phyloP scores from a whole-genome alignment of 1,284 basidiomycete genomes.

The Ganoderma multipileum region DNA sequence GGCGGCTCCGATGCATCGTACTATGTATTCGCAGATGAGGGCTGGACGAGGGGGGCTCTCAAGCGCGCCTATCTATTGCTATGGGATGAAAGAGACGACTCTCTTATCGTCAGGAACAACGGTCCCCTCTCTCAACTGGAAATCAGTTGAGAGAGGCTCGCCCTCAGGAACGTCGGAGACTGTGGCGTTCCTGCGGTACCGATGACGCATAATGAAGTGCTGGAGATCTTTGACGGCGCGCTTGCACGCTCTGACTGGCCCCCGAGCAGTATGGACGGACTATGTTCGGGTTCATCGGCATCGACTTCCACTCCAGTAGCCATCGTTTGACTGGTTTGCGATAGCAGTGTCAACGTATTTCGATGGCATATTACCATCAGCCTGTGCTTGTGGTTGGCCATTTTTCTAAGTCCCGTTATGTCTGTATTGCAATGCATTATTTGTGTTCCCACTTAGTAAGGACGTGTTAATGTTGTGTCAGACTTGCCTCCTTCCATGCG shows the following conservation, averaged over 20 bases:
- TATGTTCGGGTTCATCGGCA: no score
- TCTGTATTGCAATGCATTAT: not conserved
- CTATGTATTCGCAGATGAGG: no score
- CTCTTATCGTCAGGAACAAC: not conserved
- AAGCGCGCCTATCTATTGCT: not conserved
- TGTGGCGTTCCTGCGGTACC: not conserved
- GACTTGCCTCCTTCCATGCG: not conserved
- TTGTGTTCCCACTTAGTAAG: no score
- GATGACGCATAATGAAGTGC: constrained; percentile 9
- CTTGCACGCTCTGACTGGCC: constrained; percentile 15
- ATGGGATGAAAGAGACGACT: no score
- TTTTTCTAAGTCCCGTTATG: not conserved
- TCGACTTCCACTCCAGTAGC: no score
- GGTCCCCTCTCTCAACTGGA: constrained; percentile 2
- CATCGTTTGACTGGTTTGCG: no score
- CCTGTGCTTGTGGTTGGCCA: not conserved
- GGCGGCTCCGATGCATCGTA: no score
- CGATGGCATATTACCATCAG: no score
- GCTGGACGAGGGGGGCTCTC: no score
- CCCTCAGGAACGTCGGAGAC: not conserved
- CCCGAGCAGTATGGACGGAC: no score
- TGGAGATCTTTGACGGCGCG: constrained; percentile 14
- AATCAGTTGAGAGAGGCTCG: not conserved
- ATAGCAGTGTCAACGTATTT: no score
- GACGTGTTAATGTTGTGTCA: not conserved